Evolutionary conservation across 129 eudicot genomes (phyloP).

Genomic region (Logfia minima): DNA sequence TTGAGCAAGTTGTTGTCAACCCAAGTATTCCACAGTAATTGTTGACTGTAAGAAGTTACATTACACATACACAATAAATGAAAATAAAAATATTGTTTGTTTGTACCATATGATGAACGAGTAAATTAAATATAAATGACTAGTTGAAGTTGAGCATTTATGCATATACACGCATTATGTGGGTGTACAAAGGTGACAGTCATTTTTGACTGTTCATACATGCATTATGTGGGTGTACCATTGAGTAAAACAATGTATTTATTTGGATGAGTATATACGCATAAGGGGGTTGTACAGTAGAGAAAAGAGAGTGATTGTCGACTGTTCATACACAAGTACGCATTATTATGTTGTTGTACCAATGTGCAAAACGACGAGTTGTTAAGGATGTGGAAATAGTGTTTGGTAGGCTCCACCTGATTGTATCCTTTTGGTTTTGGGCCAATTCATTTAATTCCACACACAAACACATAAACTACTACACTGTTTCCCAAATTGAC

Average conservation of each 20-base stretch:
- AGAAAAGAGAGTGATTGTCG: constrained; percentile 23
- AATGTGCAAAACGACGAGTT: constrained; percentile 32
- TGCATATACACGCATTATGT: constrained; percentile 16
- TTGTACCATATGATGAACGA: constrained; percentile 13
- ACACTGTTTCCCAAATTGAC: constrained; percentile 29
- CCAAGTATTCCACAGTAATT: neutral
- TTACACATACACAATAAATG: neutral
- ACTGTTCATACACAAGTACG: constrained; percentile 29
- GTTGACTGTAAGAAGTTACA: neutral
- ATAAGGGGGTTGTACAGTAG: constrained; percentile 23
- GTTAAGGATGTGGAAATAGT: constrained; percentile 19
- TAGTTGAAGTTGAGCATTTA: constrained; percentile 3
- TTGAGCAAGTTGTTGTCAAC: neutral
- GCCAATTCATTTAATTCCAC: constrained; percentile 15
- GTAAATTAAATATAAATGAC: neutral
- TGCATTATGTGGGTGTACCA: constrained; percentile 20
- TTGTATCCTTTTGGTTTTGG: constrained; percentile 12
- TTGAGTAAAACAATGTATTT: constrained; percentile 5
- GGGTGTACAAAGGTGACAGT: constrained; percentile 23
- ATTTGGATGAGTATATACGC: constrained; percentile 12
- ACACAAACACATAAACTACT: constrained; percentile 31
- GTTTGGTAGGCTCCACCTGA: constrained; percentile 32
- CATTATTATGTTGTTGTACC: constrained; percentile 33
- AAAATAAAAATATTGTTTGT: neutral
- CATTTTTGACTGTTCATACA: constrained; percentile 29